Base-by-base conservation (phyloP, 495 filamentous ascomycete genomes). In the Aspergillus nidulans region DNA sequence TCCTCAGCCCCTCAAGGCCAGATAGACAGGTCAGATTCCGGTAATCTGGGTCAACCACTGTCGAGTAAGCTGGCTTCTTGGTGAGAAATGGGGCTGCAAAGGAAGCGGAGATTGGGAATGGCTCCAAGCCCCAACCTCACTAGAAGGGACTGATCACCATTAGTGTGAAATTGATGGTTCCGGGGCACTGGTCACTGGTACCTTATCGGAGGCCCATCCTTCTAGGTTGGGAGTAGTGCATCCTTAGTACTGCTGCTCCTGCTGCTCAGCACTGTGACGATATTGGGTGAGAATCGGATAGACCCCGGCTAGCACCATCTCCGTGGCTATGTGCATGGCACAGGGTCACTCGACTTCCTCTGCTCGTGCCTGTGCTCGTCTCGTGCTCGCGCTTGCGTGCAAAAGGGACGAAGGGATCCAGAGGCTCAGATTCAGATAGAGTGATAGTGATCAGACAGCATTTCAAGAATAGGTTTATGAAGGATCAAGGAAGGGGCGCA, bases 181-280 rank as follows among this genome's bases (percentile, higher is more conserved):
- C 53, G 53, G 32, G 58, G 47, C 25, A 62, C 48, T 55, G 55
- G 46, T 57, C 52, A 55, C 38, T 51, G 57, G 30, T 34, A 62
- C 59, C 59, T 62, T 62, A 62, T 62, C 59, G 59, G 30, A 49
- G 47, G 39, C 39, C 47, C 20, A 18, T 49, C 36, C 20, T 39
- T 25, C 47, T 38, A 39, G 39, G 47, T 49, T 32, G 34, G 42
- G 44, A 40, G 32, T 36, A 47, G 47, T 49, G 47, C 47, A 20
- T 32, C 47, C 21, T 25, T 50, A 40, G 44, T 15, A 32, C 46
- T 38, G 43, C 49, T 28, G 16, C 45, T 34, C 20, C 32, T 34
- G 39, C 21, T 51, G 30, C 36, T 49, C 25, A 8, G 32, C 32
- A 38, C 34, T 38, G 47, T 25, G 47, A 38, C 19, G 47, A 32